Evolutionary conservation across 495 filamentous ascomycete genomes (phyloP).

Genomic region (Hamigera avellanea): DNA sequence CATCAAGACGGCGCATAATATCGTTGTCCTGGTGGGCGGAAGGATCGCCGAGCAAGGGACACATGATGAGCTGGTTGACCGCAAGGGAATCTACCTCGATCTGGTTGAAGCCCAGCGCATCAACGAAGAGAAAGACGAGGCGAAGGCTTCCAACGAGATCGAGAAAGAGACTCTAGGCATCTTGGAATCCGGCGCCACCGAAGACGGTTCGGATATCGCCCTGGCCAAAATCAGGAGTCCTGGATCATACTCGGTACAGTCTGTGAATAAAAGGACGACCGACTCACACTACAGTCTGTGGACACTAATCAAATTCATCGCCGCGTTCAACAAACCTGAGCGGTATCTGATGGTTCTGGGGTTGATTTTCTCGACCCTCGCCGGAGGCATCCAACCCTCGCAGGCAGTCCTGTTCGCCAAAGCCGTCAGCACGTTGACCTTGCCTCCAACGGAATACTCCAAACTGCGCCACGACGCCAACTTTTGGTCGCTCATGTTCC

Average conservation of each 20-base stretch:
- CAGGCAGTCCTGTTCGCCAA: constrained; percentile 71
- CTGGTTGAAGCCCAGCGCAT: constrained; percentile 58
- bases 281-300: too few species aligned
- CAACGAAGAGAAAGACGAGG: constrained; percentile 42
- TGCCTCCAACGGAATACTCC: constrained; percentile 11
- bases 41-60: constrained; percentile 30
- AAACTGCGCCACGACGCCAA: not conserved
- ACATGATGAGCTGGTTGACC: constrained; percentile 22
- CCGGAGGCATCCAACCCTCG: not conserved
- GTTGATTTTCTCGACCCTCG: not conserved
- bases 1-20: constrained; percentile 30
- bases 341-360: not conserved
- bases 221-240: too few species aligned
- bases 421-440: constrained; percentile 47
- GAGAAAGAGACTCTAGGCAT: not conserved
- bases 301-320: not conserved
- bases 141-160: constrained; percentile 25
- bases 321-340: not conserved
- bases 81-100: constrained; percentile 26
- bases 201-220: not conserved
- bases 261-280: too few species aligned
- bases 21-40: constrained; percentile 32
- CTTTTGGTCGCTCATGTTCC: constrained; percentile 8
- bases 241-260: too few species aligned
- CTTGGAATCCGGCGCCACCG: not conserved